A percentile compares a stretch with the other conserved stretches of the same genome.
Conservation (phyloP, 352 stramenopile species). For the Pythium brassicae region DNA sequence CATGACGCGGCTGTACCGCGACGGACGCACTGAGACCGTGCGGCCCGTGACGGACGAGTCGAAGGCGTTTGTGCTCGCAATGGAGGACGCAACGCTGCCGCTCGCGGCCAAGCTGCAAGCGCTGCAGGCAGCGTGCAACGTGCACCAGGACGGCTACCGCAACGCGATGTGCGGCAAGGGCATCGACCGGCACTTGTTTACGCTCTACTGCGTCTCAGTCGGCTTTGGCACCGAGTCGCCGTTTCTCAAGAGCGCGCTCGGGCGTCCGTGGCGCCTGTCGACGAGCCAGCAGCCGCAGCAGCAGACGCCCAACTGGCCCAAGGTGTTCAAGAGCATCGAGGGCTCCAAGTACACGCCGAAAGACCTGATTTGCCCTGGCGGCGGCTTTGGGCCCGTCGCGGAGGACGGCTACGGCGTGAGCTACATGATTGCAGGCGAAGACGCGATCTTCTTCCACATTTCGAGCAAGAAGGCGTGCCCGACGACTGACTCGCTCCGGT, state of each 20-base stretch:
- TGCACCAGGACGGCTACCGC: conserved; percentile 91
- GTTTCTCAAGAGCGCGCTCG: conserved; percentile 86
- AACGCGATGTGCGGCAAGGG: conserved; percentile 89
- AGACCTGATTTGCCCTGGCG: conserved; percentile 68
- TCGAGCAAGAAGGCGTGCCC: conserved; percentile 82
- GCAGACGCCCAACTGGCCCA: conserved; percentile 80
- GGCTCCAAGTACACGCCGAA: conserved; percentile 51
- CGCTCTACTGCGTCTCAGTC: conserved; percentile 89
- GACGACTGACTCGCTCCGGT: conserved; percentile 76
- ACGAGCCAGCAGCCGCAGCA: conserved; percentile 89
- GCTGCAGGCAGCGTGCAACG: conserved; percentile 80
- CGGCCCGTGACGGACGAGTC: conserved; percentile 88
- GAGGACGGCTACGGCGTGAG: conserved; percentile 89
- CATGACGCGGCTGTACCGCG: conserved; percentile 94
- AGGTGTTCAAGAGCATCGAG: conserved; percentile 61
- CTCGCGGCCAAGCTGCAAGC: conserved; percentile 78
- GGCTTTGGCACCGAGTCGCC: conserved; percentile 82
- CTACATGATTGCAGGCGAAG: conserved; percentile 89
- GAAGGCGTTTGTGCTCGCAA: conserved; percentile 87
- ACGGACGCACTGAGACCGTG: conserved; percentile 94
- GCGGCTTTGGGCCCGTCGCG: conserved; percentile 87
- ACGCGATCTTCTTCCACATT: conserved; percentile 90
- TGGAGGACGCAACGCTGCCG: conserved; percentile 67
- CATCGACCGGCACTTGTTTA: conserved; percentile 96
- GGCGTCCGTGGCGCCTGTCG: conserved; percentile 81